Conservation (phyloP, 768 basidiomycete genomes). For the Suillus hirtellus region DNA sequence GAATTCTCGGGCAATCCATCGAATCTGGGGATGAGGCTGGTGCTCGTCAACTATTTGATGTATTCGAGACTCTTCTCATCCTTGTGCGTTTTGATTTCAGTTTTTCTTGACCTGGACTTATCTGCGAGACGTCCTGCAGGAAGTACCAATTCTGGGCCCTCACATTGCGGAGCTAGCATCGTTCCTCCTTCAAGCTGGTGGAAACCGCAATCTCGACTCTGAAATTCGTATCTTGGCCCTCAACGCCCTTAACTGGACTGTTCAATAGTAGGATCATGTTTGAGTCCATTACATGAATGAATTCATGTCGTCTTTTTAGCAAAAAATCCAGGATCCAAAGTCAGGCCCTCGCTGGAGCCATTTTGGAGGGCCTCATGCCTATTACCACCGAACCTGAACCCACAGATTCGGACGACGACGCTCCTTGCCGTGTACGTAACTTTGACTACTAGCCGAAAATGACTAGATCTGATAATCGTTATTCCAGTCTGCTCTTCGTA, state of each 20-base stretch:
- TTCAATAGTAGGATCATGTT: conserved; percentile 74
- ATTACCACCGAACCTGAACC: conserved; percentile 93
- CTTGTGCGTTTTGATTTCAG: conserved; percentile 51
- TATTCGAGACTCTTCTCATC: conserved; percentile 93
- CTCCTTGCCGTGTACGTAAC: conserved; percentile 78
- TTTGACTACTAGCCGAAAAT: background rate
- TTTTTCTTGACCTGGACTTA: conserved; percentile 10
- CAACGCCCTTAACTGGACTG: conserved; percentile 94
- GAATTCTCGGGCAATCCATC: conserved; percentile 83
- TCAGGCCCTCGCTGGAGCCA: conserved; percentile 77
- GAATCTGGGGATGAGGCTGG: conserved; percentile 76
- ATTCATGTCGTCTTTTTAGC: conserved; percentile 41
- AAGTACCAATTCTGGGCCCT: conserved; percentile 89
- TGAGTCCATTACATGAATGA: background rate
- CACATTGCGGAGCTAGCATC: conserved; percentile 85
- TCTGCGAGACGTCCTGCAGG: conserved; percentile 44
- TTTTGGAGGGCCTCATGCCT: conserved; percentile 90
- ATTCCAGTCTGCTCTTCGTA: conserved; percentile 84
- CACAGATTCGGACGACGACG: conserved; percentile 90
- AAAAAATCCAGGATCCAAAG: conserved; percentile 96
- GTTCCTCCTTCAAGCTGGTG: conserved; percentile 85
- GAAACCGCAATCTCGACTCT: conserved; percentile 69
- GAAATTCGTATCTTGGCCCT: conserved; percentile 89
- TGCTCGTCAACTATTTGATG: conserved; percentile 90
- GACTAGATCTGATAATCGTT: conserved; percentile 12